Base-by-base conservation (phyloP, 768 basidiomycete species). In the Pulveroboletus sp. region DNA sequence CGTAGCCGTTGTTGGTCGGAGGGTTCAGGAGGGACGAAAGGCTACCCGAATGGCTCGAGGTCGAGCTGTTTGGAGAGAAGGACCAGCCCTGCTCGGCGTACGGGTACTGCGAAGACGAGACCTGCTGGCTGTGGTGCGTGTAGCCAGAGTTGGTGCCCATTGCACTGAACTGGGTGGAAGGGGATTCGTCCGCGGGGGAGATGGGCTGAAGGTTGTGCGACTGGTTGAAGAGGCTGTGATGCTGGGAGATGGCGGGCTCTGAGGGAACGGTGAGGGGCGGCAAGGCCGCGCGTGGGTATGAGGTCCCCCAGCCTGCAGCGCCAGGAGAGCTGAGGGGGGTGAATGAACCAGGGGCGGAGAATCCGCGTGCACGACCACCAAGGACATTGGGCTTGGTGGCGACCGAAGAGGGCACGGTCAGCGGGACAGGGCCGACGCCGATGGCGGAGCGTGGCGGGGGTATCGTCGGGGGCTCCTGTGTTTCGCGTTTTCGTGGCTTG, bases 211-310 rank as follows among this genome's bases (percentile, higher is more conserved):
- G 72, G 34, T 75, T 74, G 65, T 67, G 65, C 6, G 82, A 78
- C 54, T 82, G 77, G 61, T 70, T 76, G 68, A 85, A 86, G 57
- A 85, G 71, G 64, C 67, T 71, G 54, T 71, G 74, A 60, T 75
- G 71, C 59, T 84, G 81, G 5, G 79, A 75, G 50, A 85, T 63
- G 50, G 83, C 74, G 6, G 80, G 77, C 46, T 89, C 86, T 23
- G 85, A 83, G 45, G 89, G 90, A 41, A 91, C 89, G 43, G 84
- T 89, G 47, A 93, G 78, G 23, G 89, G 89, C 24, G 89, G 90
- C 43, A 93, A 75, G 22, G 82, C 78, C 46, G 79, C 74, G 43
- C 85, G 79, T 50, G 81, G 64, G 71, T 81, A 82, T 47, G 68
- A 77, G 43, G 73, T 72, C 54, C 74, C 75, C 86, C 86, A 88